These are phyloP conservation scores for Tylopilus orsonianus DNA, from an alignment of 1,284 basidiomycete species.

Conservation along the genomic window DNA sequence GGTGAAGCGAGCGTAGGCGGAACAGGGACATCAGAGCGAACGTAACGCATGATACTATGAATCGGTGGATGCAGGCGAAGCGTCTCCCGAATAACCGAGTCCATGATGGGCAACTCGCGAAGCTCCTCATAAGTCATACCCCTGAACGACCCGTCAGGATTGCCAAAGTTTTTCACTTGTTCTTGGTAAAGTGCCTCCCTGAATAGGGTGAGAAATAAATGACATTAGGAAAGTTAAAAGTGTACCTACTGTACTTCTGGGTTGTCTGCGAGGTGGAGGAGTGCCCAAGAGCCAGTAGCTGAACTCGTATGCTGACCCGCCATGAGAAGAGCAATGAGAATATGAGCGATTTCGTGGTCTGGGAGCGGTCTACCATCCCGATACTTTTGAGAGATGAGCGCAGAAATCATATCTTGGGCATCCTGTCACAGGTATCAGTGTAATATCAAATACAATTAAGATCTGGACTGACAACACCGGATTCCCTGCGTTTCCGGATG, in stretches of 20 bases:
- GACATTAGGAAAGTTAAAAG: not conserved
- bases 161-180: constrained; percentile 82
- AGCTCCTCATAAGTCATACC: constrained; percentile 88
- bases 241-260: constrained; percentile 71
- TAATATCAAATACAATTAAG: not conserved
- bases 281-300: constrained; percentile 88
- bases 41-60: constrained; percentile 90
- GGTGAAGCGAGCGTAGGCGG: constrained; percentile 81
- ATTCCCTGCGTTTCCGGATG: constrained; percentile 72
- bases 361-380: constrained; percentile 78
- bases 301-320: constrained; percentile 98
- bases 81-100: constrained; percentile 91
- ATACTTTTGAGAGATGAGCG: constrained; percentile 85
- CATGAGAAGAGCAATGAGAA: constrained; percentile 95
- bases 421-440: constrained; percentile 39
- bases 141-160: constrained; percentile 78
- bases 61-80: constrained; percentile 92
- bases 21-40: constrained; percentile 81
- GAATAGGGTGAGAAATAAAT: constrained; percentile 3
- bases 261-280: constrained; percentile 86
- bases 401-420: constrained; percentile 92
- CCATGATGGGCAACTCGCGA: constrained; percentile 80
- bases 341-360: constrained; percentile 94
- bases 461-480: constrained; percentile 40
- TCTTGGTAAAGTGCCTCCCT: constrained; percentile 85